Conservation (phyloP, 345 rosid genomes). For the Sisymbrium irio region DNA sequence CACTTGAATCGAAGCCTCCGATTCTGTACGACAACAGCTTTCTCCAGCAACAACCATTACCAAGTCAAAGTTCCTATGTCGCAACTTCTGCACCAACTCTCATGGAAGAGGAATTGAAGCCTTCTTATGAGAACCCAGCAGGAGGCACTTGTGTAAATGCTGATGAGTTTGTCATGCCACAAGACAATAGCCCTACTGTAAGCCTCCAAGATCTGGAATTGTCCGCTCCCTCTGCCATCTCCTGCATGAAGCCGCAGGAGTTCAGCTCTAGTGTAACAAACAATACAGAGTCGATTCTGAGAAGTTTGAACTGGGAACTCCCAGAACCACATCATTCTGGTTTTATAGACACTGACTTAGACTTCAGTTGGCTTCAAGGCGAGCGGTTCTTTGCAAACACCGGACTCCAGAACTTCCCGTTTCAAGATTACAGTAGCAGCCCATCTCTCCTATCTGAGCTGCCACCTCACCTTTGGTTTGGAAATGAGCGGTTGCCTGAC, state of each 20-base stretch:
- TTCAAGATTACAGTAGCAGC: conserved; percentile 37
- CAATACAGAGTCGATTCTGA: conserved; percentile 38
- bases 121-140: conserved; percentile 37
- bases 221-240: conserved; percentile 36
- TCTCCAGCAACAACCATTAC: conserved; percentile 40
- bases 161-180: conserved; percentile 33
- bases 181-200: conserved; percentile 32
- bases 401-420: conserved; percentile 47
- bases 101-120: conserved; percentile 38
- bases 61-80: conserved; percentile 27
- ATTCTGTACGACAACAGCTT: conserved; percentile 46
- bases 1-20: conserved; percentile 44
- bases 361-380: conserved; percentile 48
- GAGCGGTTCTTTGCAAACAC: conserved; percentile 48
- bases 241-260: conserved; percentile 39
- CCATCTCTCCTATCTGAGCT: conserved; percentile 41
- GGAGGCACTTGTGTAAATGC: conserved; percentile 32
- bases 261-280: conserved; percentile 38
- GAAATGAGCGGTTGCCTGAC: conserved; percentile 51
- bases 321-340: conserved; percentile 35
- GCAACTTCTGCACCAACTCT: conserved; percentile 30
- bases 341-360: conserved; percentile 44
- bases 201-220: conserved; percentile 20
- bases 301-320: conserved; percentile 41
- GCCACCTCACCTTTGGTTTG: conserved; percentile 59